Percentiles rank a stretch among this genome's conserved stretches.
These are phyloP conservation scores for Verbascum thapsus DNA, from an alignment of 257 asterid genomes.

Conservation along the genomic window DNA sequence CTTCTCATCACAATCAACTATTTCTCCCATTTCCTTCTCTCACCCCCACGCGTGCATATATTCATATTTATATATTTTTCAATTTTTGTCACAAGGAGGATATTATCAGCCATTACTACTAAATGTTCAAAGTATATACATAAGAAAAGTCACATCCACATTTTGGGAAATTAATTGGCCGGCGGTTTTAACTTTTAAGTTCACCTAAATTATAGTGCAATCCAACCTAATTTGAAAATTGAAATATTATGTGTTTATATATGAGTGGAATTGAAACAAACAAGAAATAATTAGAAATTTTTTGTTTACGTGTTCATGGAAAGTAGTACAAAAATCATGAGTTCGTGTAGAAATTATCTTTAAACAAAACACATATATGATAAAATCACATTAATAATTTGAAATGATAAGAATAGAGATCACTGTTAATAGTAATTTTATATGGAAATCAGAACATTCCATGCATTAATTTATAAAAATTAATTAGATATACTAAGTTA, in stretches of 20 bases:
- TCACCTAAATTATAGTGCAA: conserved; percentile 10
- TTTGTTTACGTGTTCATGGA: conserved; percentile 9
- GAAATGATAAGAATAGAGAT: conserved; percentile 14
- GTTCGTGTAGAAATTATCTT: conserved; percentile 22
- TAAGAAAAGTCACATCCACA: no score
- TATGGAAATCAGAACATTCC: no score
- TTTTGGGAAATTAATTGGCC: no score
- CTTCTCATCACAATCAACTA: conserved; percentile 25
- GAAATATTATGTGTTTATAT: neutral
- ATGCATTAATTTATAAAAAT: no score
- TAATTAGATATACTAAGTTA: no score
- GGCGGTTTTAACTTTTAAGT: neutral
- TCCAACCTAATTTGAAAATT: neutral
- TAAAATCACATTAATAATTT: conserved; percentile 8
- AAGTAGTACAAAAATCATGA: neutral
- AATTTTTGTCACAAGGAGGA: no score
- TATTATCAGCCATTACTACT: neutral
- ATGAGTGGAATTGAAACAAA: neutral
- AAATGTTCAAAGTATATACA: neutral
- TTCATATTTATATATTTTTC: neutral
- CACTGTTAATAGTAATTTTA: neutral
- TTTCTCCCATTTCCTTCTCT: conserved; percentile 40
- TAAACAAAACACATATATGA: neutral
- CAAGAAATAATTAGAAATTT: conserved; percentile 13
- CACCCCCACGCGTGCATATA: conserved; percentile 48